Evolutionary conservation across 495 filamentous ascomycete genomes (phyloP).

Genomic region (Chlorociboria aeruginascens): DNA sequence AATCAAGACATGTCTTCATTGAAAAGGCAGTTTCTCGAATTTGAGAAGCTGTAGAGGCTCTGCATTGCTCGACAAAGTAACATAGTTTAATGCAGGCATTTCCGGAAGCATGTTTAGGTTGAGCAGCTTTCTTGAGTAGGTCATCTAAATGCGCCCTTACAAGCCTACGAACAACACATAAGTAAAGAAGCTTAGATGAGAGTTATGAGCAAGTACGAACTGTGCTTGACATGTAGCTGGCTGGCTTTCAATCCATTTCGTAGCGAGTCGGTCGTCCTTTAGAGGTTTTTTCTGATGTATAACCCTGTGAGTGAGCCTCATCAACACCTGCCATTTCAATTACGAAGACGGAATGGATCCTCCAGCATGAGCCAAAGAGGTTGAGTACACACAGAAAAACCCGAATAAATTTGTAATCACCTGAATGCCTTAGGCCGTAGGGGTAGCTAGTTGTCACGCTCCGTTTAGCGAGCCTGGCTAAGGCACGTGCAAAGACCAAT

Average conservation of each 20-base stretch:
- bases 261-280: conserved; percentile 10
- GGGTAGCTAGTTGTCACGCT: too few species aligned
- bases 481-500: too few species aligned
- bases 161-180: conserved; percentile 10
- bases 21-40: conserved; percentile 35
- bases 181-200: neutral
- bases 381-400: too few species aligned
- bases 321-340: neutral
- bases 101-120: conserved; percentile 30
- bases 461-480: too few species aligned
- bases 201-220: conserved; percentile 9
- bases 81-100: conserved; percentile 39
- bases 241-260: conserved; percentile 28
- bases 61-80: conserved; percentile 41
- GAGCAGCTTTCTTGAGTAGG: conserved; percentile 32
- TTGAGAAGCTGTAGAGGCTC: conserved; percentile 28
- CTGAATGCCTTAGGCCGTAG: too few species aligned
- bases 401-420: too few species aligned
- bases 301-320: neutral
- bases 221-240: conserved; percentile 15
- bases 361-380: too few species aligned
- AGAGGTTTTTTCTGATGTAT: neutral
- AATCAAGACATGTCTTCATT: conserved; percentile 37
- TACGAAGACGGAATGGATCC: neutral
- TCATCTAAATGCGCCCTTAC: conserved; percentile 21